These are phyloP conservation scores for Nitzschia sp. DNA, from an alignment of 108 stramenopile species.

Conservation along the genomic window DNA sequence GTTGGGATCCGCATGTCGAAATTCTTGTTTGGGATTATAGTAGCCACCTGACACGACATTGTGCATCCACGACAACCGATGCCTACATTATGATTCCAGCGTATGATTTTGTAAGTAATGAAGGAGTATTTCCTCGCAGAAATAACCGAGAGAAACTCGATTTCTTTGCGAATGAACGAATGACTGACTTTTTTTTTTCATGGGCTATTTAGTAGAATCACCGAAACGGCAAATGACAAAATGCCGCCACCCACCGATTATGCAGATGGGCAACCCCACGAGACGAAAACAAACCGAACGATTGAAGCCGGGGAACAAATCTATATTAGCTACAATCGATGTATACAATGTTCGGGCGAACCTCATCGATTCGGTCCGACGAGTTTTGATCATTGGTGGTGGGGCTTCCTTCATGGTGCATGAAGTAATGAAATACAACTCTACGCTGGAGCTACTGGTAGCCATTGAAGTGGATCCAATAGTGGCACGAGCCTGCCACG, in stretches of 20 bases:
- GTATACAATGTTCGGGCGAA: constrained; percentile 46
- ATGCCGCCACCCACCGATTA: constrained; percentile 2
- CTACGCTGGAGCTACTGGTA: constrained; percentile 51
- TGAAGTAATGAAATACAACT: constrained; percentile 66
- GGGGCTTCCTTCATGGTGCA: constrained; percentile 65
- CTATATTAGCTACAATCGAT: constrained; percentile 55
- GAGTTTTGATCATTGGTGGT: constrained; percentile 53
- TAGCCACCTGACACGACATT: not conserved
- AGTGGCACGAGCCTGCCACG: constrained; percentile 43
- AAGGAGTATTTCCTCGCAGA: not conserved
- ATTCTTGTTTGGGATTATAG: constrained; percentile 21
- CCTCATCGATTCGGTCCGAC: constrained; percentile 46
- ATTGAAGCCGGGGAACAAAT: constrained; percentile 68
- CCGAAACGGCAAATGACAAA: constrained; percentile 46
- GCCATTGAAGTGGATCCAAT: constrained; percentile 65
- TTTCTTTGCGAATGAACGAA: too few species aligned
- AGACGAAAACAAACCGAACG: constrained; percentile 26
- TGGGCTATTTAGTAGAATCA: constrained; percentile 62
- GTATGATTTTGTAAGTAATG: constrained; percentile 41
- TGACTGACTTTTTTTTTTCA: too few species aligned
- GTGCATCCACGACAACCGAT: constrained; percentile 31
- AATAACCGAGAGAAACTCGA: too few species aligned
- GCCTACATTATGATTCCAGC: constrained; percentile 57
- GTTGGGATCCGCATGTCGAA: not conserved
- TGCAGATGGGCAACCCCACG: constrained; percentile 13